Conservation (phyloP, 495 filamentous ascomycete genomes). For the Neurospora sp. region DNA sequence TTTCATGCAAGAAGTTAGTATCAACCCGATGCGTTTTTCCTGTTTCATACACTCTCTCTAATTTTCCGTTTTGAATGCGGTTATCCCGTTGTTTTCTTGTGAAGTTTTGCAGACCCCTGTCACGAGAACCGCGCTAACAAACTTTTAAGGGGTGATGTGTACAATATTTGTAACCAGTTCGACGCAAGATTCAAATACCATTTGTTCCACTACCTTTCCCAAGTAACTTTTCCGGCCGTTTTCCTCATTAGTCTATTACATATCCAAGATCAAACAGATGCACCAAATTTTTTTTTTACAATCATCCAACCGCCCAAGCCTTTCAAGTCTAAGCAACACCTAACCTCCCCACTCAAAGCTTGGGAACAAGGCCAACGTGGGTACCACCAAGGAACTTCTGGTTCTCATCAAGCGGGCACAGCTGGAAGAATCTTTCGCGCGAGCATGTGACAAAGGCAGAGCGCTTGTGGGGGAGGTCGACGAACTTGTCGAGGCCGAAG, state of each 20-base stretch:
- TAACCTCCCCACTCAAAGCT: conserved; percentile 21
- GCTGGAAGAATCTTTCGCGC: conserved; percentile 58
- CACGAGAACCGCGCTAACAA: too few relatives aligned
- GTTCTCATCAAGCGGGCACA: conserved; percentile 48
- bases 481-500: conserved; percentile 53
- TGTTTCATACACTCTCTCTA: too few relatives aligned
- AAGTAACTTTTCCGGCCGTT: not conserved
- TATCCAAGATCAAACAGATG: not conserved
- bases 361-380: conserved; percentile 34
- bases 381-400: conserved; percentile 39
- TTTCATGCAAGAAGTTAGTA: too few relatives aligned
- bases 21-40: too few relatives aligned
- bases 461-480: conserved; percentile 57
- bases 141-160: too few relatives aligned
- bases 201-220: not conserved
- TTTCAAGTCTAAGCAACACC: not conserved
- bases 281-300: not conserved
- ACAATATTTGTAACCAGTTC: not conserved
- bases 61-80: too few relatives aligned
- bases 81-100: too few relatives aligned
- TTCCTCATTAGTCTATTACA: not conserved
- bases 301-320: not conserved
- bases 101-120: too few relatives aligned
- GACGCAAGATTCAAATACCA: not conserved
- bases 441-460: conserved; percentile 50